These are phyloP conservation scores for Boletus rufocinnamomeus DNA, from an alignment of 768 basidiomycete species.

Conservation along the genomic window DNA sequence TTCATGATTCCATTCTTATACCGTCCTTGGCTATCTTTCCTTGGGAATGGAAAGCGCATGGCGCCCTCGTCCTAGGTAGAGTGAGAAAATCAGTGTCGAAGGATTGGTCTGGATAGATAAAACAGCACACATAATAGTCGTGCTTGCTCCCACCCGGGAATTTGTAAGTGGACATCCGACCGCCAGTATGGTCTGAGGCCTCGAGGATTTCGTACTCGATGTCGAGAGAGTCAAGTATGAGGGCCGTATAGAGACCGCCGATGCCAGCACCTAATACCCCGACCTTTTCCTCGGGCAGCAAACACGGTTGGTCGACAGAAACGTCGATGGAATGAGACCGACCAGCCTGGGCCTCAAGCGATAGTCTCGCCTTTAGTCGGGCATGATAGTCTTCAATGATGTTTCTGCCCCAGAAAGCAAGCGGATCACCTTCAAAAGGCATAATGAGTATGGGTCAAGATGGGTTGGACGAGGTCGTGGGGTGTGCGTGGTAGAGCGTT, in stretches of 20 bases:
- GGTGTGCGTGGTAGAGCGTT: neutral
- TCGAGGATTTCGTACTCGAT: conserved; percentile 50
- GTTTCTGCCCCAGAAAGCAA: conserved; percentile 13
- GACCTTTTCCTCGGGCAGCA: conserved; percentile 7
- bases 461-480: neutral
- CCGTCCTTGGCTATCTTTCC: conserved; percentile 11
- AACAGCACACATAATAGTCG: conserved; percentile 36
- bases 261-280: conserved; percentile 26
- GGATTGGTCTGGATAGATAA: too few relatives aligned
- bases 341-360: neutral
- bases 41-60: conserved; percentile 38
- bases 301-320: neutral
- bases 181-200: conserved; percentile 41
- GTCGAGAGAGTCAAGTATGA: conserved; percentile 46
- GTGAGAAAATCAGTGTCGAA: neutral
- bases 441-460: conserved; percentile 5
- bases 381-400: conserved; percentile 15
- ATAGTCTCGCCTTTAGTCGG: neutral
- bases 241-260: conserved; percentile 43
- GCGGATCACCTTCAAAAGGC: conserved; percentile 2
- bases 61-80: conserved; percentile 37
- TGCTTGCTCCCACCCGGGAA: conserved; percentile 36
- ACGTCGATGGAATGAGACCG: neutral
- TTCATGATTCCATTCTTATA: conserved; percentile 33
- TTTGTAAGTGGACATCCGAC: conserved; percentile 45